These are phyloP conservation scores for Lactifluus rugatus DNA, from an alignment of 768 basidiomycete genomes.

Conservation along the genomic window DNA sequence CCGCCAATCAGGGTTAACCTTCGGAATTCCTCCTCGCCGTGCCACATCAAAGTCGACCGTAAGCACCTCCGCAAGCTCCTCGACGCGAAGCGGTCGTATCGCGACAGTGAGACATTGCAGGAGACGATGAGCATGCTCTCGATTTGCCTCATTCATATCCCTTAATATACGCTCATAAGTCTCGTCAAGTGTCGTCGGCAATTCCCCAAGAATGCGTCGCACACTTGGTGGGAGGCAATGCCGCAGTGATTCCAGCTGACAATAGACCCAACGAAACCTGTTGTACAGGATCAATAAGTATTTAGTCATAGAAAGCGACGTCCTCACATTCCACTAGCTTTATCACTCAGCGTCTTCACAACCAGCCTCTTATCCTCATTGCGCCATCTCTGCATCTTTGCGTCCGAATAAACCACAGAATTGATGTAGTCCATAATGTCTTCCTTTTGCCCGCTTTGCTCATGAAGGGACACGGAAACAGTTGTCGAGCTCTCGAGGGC, in stretches of 20 bases:
- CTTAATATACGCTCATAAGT: neutral
- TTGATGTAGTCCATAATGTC: neutral
- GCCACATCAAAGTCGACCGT: conserved; percentile 2
- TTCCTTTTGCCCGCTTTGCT: neutral
- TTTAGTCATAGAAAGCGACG: neutral
- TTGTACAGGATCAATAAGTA: neutral
- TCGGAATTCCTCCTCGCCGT: neutral
- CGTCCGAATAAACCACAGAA: neutral
- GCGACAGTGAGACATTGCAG: neutral
- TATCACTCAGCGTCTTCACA: neutral
- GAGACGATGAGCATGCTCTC: neutral
- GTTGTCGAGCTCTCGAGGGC: neutral
- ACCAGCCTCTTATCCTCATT: conserved; percentile 1
- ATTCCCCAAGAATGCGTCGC: neutral
- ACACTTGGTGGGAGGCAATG: neutral
- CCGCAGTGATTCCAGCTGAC: conserved; percentile 3
- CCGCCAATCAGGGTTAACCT: neutral
- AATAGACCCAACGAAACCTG: neutral
- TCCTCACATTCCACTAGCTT: neutral
- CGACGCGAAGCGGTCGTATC: neutral
- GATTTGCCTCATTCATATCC: neutral
- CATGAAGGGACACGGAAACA: neutral
- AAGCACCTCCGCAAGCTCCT: conserved; percentile 1
- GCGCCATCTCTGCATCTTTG: conserved; percentile 2
- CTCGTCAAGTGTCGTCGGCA: neutral